These are phyloP conservation scores for Pogostemon cablin DNA, from an alignment of 257 asterid genomes.

Conservation along the genomic window DNA sequence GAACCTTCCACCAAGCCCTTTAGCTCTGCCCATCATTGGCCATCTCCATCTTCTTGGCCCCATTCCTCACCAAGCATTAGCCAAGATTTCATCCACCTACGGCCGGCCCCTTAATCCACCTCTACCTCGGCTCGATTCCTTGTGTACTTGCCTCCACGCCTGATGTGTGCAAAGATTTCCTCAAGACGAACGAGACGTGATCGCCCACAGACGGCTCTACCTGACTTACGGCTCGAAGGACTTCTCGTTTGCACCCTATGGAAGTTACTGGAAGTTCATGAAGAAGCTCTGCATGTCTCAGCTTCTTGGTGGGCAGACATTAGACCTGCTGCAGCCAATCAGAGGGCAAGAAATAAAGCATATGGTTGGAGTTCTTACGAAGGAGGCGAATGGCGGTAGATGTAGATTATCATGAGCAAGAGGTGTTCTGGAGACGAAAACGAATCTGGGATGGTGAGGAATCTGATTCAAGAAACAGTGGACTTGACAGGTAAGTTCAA, in stretches of 20 bases:
- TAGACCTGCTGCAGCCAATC: slow-evolving; percentile 58
- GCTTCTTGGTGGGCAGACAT: slow-evolving; percentile 64
- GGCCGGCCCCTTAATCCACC: neutral
- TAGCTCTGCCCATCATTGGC: neutral
- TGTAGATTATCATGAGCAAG: slow-evolving; percentile 59
- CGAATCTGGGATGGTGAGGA: slow-evolving; percentile 57
- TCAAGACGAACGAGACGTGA: slow-evolving; percentile 65
- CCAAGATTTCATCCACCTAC: neutral
- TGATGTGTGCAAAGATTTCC: slow-evolving; percentile 57
- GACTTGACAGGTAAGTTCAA: slow-evolving; percentile 65
- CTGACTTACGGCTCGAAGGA: slow-evolving; percentile 71
- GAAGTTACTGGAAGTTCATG: slow-evolving; percentile 75
- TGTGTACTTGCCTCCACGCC: slow-evolving; percentile 67
- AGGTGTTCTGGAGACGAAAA: slow-evolving; percentile 58
- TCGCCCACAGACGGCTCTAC: slow-evolving; percentile 53
- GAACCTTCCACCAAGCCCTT: neutral
- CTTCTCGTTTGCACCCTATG: slow-evolving; percentile 75
- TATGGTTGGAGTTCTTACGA: slow-evolving; percentile 34
- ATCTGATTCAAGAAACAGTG: slow-evolving; percentile 52
- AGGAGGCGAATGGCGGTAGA: slow-evolving; percentile 55
- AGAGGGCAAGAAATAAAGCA: slow-evolving; percentile 49
- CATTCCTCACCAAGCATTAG: neutral
- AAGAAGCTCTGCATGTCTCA: slow-evolving; percentile 78
- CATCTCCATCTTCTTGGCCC: too few relatives aligned
- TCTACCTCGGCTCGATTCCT: neutral